A percentile compares a stretch with the other conserved stretches of the same genome.
These are phyloP conservation scores for Rosa chinensis DNA, from an alignment of 306 rosid species.

Conservation along the genomic window DNA sequence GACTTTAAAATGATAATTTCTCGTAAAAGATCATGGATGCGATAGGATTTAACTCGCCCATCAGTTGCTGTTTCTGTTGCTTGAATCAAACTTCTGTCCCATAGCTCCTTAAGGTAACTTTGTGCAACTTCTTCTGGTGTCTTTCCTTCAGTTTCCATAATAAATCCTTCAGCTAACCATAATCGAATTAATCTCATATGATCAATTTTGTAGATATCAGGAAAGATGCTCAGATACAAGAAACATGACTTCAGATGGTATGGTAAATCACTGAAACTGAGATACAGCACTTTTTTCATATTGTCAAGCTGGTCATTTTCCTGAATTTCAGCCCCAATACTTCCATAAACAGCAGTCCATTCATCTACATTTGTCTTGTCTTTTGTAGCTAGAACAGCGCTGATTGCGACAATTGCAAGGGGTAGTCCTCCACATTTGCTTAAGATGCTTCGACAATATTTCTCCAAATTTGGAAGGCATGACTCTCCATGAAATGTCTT, in stretches of 20 bases:
- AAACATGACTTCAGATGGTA: slow-evolving; percentile 61
- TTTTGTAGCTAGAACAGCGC: slow-evolving; percentile 51
- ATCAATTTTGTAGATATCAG: slow-evolving; percentile 35
- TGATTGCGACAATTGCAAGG: slow-evolving; percentile 58
- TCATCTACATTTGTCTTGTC: slow-evolving; percentile 43
- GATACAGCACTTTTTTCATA: slow-evolving; percentile 47
- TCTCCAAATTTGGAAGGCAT: slow-evolving; percentile 44
- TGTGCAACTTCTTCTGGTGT: slow-evolving; percentile 58
- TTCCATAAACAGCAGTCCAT: slow-evolving; percentile 37
- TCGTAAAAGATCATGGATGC: slow-evolving; percentile 51
- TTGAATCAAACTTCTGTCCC: slow-evolving; percentile 53
- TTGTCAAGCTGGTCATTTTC: slow-evolving; percentile 40
- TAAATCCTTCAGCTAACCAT: slow-evolving; percentile 72
- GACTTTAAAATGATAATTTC: slow-evolving; percentile 51
- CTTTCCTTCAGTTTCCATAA: slow-evolving; percentile 41
- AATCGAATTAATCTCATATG: slow-evolving; percentile 48
- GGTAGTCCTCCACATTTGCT: slow-evolving; percentile 62
- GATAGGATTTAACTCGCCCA: slow-evolving; percentile 25
- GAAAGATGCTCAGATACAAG: slow-evolving; percentile 54
- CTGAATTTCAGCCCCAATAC: slow-evolving; percentile 39
- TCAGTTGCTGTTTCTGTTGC: slow-evolving; percentile 9
- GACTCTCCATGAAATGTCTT: slow-evolving; percentile 43
- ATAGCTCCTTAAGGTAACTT: slow-evolving; percentile 53
- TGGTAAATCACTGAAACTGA: slow-evolving; percentile 63
- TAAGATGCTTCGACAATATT: slow-evolving; percentile 28